Evolutionary conservation across 768 basidiomycete genomes (phyloP), one percentile per base, ranked within the genome.

Genomic region (Goffeauzyma gilvescens): DNA sequence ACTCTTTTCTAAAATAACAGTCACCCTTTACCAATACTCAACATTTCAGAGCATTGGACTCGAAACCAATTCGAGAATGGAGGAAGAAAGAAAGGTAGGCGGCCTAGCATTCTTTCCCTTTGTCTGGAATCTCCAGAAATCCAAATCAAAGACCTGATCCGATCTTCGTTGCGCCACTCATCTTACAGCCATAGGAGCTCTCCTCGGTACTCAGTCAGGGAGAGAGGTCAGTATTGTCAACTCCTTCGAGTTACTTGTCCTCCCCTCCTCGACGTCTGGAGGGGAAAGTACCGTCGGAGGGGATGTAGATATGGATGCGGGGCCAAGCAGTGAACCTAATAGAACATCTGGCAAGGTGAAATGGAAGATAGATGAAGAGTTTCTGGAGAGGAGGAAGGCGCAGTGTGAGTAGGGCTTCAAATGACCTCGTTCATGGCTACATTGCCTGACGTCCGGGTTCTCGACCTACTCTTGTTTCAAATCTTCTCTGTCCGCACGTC

Each of bases 141-240:
- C 17, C 24, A 20, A 9, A 18, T 10, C 30, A 22, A 12, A 34
- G 2, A 13, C 17, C 30, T 45, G 18, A 18, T 38, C 12, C n/a
- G n/a, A n/a, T n/a, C n/a, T n/a, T n/a, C n/a, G n/a, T n/a, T n/a
- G n/a, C n/a, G n/a, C n/a, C n/a, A n/a, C n/a, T n/a, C n/a, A 18
- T 26, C 25, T 4, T 32, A 36, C 50, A 95, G 93, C 93, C 34
- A 67, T 93, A 43, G 93, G 93, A 9, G 90, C 84, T 12, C 70
- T 98, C 4, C 74, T 98, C 23, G 93, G 93, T 10, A 87, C 83
- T 2, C 87, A 95, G 62, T 79, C 75, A 54, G 89, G 89, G 17
- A 75, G 89, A 47, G 84, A 95, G 55, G 80, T 98, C 20, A 89
- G 96, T 65, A 89, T 98, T 57, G 81, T 90, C 45, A 98, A 95